Percentiles rank a stretch among this genome's conserved stretches.
Conservation (phyloP, 208 protist species). For the Tritrichomonas foetus region DNA sequence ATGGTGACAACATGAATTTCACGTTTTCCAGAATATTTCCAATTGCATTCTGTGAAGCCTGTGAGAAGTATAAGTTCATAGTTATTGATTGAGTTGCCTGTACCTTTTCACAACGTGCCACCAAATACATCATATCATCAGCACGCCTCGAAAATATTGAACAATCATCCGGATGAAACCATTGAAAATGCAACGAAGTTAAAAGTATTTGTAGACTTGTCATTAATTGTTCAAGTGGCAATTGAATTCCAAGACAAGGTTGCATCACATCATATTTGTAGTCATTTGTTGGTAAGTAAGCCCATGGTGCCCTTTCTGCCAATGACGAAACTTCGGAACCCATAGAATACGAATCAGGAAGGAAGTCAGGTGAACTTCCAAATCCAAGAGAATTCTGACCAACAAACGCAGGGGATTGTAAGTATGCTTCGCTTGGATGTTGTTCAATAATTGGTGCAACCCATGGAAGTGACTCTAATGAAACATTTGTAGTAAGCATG, state of each 20-base stretch:
- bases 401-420: neutral
- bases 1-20: no score
- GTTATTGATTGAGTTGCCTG: no score
- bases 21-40: no score
- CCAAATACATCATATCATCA: neutral
- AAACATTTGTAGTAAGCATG: neutral
- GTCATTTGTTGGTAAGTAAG: neutral
- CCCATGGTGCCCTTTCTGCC: neutral
- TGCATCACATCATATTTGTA: neutral
- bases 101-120: no score
- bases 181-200: neutral
- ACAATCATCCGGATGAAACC: slow-evolving; percentile 21
- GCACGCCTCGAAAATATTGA: neutral
- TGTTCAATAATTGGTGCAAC: no score
- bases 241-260: neutral
- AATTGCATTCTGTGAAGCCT: no score
- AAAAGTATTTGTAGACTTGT: neutral
- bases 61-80: no score
- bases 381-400: neutral
- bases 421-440: neutral
- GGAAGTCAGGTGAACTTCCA: neutral
- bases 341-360: neutral
- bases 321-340: neutral
- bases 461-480: neutral
- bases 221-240: neutral